Base-by-base conservation (phyloP, 2,329 filamentous ascomycete genomes). In the Pleurostoma richardsiae region DNA sequence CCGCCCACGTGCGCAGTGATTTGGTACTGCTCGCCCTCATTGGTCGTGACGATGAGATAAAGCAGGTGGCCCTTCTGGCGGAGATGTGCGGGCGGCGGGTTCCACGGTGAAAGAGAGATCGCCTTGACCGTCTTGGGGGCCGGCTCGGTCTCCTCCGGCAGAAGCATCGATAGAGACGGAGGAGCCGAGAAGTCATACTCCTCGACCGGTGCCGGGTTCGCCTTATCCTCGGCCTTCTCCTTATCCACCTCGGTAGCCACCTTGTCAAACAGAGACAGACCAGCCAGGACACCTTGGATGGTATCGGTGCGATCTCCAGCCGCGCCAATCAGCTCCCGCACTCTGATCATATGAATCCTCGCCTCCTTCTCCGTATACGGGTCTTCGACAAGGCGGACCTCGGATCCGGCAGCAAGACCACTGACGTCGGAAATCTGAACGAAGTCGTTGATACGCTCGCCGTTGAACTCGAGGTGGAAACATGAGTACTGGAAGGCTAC, bases 301-400 rank as follows among this genome's bases (percentile, higher is more conserved):
- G 85, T 83, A 65, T 97, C 94, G 46, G 90, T 86, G 50, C 91
- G 85, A 66, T 96, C 83, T 39, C 90, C 90, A 39, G 92, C 85
- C 57, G 92, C 92, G 42, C 94, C 94, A 57, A 99, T 90, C 54
- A 99, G 79, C 64, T 99, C 94, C 53, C 94, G 81, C 51, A 96
- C 86, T 55, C 94, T 81, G 44, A 99, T 83, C 54, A 97, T 74
- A 69, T 99, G 94, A 76, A 99, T 87, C 54, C 95, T 85, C 30
- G 94, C 92, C 71, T 99, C 94, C 73, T 96, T 97, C 73, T 99
- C 94, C 40, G 90, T 99, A 68, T 99, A 99, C 41, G 95, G 89
- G 62, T 99, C 94, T 69, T 96, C 87, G 46, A 96, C 83, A 57
- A 99, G 72, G 45, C 79, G 80, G 49, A 96, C 79, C 59, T 91